phyloP scores from a whole-genome alignment of 345 rosid genomes.

The Psidium guajava region DNA sequence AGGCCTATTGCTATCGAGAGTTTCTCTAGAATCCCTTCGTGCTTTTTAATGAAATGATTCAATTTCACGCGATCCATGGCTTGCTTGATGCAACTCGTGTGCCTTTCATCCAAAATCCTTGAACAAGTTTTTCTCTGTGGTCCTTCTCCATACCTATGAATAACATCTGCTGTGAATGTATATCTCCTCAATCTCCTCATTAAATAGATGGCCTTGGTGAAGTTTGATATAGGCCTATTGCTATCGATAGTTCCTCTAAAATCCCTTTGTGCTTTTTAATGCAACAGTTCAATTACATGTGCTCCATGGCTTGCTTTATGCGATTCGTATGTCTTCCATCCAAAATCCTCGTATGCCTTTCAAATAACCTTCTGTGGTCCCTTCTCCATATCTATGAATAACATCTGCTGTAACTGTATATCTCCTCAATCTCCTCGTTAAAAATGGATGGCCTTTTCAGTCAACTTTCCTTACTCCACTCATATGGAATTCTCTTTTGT shows the following conservation, averaged over 20 bases:
- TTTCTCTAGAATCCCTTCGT: not conserved
- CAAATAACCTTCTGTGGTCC: not conserved
- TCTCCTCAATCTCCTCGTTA: not conserved
- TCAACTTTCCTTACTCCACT: not conserved
- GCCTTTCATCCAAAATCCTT: not conserved
- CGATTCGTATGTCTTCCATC: not conserved
- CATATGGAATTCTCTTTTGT: not conserved
- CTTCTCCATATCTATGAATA: not conserved
- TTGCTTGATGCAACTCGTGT: not conserved
- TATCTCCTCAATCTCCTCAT: not conserved
- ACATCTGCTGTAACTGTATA: not conserved
- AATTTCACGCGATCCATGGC: not conserved
- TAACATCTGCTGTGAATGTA: not conserved
- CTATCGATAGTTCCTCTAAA: not conserved
- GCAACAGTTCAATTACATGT: not conserved
- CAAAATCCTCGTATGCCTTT: not conserved
- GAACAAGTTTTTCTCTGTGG: not conserved
- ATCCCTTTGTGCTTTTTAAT: not conserved
- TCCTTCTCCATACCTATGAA: not conserved
- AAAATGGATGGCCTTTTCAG: not conserved
- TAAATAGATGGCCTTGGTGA: not conserved
- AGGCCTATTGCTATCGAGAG: not conserved
- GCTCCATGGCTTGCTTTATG: not conserved
- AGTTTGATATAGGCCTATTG: not conserved
- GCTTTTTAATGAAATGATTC: not conserved